phyloP scores from a whole-genome alignment of 768 basidiomycete genomes.

The Ephemerocybe angulata region DNA sequence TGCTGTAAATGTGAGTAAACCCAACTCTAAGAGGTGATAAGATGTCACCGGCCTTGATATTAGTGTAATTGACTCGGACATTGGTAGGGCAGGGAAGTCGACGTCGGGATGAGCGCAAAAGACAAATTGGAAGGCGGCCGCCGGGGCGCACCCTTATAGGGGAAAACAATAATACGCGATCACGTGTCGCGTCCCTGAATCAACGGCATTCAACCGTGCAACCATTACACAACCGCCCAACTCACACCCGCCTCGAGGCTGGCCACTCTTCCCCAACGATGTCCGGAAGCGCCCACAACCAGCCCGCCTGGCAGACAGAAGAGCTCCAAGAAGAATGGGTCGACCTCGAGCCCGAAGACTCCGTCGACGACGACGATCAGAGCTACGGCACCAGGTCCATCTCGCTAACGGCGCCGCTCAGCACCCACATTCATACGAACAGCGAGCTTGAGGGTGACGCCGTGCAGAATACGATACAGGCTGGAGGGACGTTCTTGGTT shows the following conservation, averaged over 20 bases:
- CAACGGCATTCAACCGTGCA: neutral
- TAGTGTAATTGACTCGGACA: too few relatives aligned
- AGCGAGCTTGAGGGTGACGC: slow-evolving; percentile 29
- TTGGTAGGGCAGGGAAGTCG: too few relatives aligned
- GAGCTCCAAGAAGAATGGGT: slow-evolving; percentile 93
- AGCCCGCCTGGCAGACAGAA: slow-evolving; percentile 82
- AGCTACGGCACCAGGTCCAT: slow-evolving; percentile 50
- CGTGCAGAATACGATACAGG: slow-evolving; percentile 23
- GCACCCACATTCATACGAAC: slow-evolving; percentile 49
- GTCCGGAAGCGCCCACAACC: slow-evolving; percentile 19
- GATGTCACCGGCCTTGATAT: too few relatives aligned
- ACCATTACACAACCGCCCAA: neutral
- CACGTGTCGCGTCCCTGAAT: slow-evolving; percentile 1
- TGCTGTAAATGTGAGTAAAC: too few relatives aligned
- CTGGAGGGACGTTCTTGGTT: slow-evolving; percentile 71
- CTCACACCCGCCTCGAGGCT: slow-evolving; percentile 1
- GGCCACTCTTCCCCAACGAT: slow-evolving; percentile 24
- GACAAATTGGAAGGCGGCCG: neutral
- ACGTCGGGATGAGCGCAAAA: too few relatives aligned
- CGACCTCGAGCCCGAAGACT: slow-evolving; percentile 49
- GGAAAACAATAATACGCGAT: slow-evolving; percentile 2
- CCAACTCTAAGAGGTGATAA: too few relatives aligned
- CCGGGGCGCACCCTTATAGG: neutral
- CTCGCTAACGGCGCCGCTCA: slow-evolving; percentile 57
- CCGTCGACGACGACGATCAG: slow-evolving; percentile 31